A percentile compares a stretch with the other conserved stretches of the same genome.
phyloP scores from a whole-genome alignment of 2,329 filamentous ascomycete genomes.

The Monosporascus ibericus region DNA sequence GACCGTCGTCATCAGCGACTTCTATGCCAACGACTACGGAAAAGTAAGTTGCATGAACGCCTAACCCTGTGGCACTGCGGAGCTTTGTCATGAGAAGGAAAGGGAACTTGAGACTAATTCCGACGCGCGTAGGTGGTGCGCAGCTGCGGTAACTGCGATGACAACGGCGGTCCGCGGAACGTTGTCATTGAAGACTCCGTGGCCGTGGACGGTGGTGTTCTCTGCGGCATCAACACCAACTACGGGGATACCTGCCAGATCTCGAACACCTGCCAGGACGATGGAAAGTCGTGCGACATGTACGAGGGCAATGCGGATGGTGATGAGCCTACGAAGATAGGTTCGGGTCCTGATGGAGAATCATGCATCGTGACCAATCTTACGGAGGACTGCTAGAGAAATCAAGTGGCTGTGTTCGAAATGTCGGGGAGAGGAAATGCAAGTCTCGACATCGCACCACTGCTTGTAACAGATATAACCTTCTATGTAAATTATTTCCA shows the following conservation, averaged over 20 bases:
- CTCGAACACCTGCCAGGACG: slow-evolving; percentile 32
- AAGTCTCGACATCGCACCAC: too few species aligned
- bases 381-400: background rate
- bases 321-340: slow-evolving; percentile 12
- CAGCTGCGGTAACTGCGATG: slow-evolving; percentile 43
- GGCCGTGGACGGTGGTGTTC: slow-evolving; percentile 32
- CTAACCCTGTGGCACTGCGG: background rate
- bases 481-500: too few species aligned
- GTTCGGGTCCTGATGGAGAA: slow-evolving; percentile 4
- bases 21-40: slow-evolving; percentile 36
- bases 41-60: slow-evolving; percentile 21
- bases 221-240: slow-evolving; percentile 46
- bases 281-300: slow-evolving; percentile 26
- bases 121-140: slow-evolving; percentile 29
- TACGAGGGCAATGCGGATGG: slow-evolving; percentile 17
- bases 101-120: background rate
- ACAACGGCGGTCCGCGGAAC: slow-evolving; percentile 32
- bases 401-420: background rate
- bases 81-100: too few species aligned
- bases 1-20: slow-evolving; percentile 33
- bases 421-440: background rate
- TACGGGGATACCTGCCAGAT: slow-evolving; percentile 40
- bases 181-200: slow-evolving; percentile 38
- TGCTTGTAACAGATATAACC: too few species aligned
- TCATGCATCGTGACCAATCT: background rate